Evolutionary conservation across 2,329 filamentous ascomycete species (phyloP), one percentile per base, ranked within the genome.

Genomic region (Nothopassalora personata): DNA sequence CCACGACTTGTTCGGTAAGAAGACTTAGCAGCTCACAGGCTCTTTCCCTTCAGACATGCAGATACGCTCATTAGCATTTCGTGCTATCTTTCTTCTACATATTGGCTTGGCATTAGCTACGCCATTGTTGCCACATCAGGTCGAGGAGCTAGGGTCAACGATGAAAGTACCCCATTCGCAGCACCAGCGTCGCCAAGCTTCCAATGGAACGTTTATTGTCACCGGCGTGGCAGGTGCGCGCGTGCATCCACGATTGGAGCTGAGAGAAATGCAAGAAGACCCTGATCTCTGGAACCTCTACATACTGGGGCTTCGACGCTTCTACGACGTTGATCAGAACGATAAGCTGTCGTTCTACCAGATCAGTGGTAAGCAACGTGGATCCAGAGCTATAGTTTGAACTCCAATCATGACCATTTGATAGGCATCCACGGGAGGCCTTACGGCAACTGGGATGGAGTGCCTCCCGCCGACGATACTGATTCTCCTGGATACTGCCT

Each of bases 371-470:
- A 73, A 60, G 81, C 58, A 9, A 23, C 46, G 23, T 27, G 46
- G 1, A 48, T 6, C 30, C 9, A 18, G 18, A 53, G 50, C 15
- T 5, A 39, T 46, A 6, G 15, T 3, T 30, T 45, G 8, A 23
- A 34, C 28, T 11, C 27, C 15, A 18, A 4, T 31, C 54, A 23
- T 57, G 51, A 58, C 33, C 15, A 43, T 15, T 19, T 28, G 1
- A 34, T 45, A 91, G 89, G 87, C 15, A 90, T 96, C 65, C 91
- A 96, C 72, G 91, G 90, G 18, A 85, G 87, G 61, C 91, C 91
- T 1, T 85, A 78, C 64, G 71, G 74, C 15, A 68, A 80, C 1
- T 88, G 84, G 83, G 81, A 86, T 68, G 77, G 74, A 19, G 81
- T 77, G 0, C 64, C 71, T 52, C 76, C 64, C 79, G 56, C 76